phyloP scores from a whole-genome alignment of 1,284 basidiomycete species.

The Malassezia equina region DNA sequence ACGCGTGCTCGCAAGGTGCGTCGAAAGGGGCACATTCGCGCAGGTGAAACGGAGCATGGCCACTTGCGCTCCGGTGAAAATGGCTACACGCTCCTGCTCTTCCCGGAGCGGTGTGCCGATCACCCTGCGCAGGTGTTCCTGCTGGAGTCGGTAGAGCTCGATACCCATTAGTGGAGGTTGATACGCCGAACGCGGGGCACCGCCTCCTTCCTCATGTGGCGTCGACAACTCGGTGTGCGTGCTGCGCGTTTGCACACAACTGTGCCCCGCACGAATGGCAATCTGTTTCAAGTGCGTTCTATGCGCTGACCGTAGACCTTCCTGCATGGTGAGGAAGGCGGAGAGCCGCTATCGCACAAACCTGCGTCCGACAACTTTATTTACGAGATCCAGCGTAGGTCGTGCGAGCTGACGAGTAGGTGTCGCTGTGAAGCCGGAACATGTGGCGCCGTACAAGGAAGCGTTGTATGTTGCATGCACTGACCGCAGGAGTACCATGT shows the following conservation, averaged over 20 bases:
- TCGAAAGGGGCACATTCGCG: constrained; percentile 10
- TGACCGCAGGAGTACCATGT: constrained; percentile 20
- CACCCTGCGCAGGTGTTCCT: not conserved
- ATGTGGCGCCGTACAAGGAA: constrained; percentile 28
- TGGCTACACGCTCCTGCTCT: constrained; percentile 10
- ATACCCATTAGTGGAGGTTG: constrained; percentile 7
- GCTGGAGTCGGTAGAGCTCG: constrained; percentile 15
- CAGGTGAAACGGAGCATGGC: constrained; percentile 16
- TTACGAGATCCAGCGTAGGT: constrained; percentile 38
- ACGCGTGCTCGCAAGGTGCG: constrained; percentile 5
- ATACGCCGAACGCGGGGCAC: not conserved
- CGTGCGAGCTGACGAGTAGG: not conserved
- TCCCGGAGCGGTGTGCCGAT: not conserved
- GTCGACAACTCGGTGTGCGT: not conserved
- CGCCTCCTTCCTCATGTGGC: not conserved
- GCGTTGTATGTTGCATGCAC: constrained; percentile 16
- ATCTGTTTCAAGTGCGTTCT: not conserved
- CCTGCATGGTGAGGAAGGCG: constrained; percentile 34
- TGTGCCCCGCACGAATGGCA: not conserved
- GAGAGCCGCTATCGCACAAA: constrained; percentile 28
- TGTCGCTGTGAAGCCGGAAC: constrained; percentile 31
- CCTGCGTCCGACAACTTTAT: constrained; percentile 31
- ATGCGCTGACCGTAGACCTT: constrained; percentile 18
- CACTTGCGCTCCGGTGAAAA: constrained; percentile 15
- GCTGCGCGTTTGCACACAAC: not conserved